Evolutionary conservation across 352 stramenopile genomes (phyloP), one percentile per base, ranked within the genome.

Genomic region (Pythium utonaiense): DNA sequence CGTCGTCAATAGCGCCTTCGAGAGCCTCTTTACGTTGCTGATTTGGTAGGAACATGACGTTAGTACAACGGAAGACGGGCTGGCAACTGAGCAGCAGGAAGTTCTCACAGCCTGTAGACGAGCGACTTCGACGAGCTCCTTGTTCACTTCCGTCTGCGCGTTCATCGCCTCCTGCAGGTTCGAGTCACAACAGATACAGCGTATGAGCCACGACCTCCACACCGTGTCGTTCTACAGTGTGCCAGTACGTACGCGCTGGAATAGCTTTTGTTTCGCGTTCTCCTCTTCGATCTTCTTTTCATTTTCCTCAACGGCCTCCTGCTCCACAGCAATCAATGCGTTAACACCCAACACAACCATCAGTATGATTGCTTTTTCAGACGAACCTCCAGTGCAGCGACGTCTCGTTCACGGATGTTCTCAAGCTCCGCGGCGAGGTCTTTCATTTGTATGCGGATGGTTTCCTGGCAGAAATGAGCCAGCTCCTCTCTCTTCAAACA

Each of bases 1-100:
- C 41, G 28, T 91, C 80, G 42, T 80, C 67, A 41, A 91, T 84
- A 8, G 81, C 82, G 4, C 75, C 77, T 57, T 86, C 75, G 28
- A 93, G 66, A 8, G 75, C 70, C 67, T 90, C 80, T 75, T 91
- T 90, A 12, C 80, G 83, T 14, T 88, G 38, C 83, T 93, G 41
- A n/a, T 33, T 33, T 33, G 28, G 28, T 33, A 5, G 9, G 28
- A 33, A 33, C 5, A 10, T 5, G 28, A 33, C 28, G 28, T 33
- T 9, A 33, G 28, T 10, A 33, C 28, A 33, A 10, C 5, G 28
- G 28, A 10, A 10, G 28, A 9, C 5, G 9, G 28, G 28, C 9
- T 10, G 28, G 9, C 5, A 33, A 33, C 28, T 5, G 5, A 33
- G 9, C 5, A 5, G 5, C 28, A 33, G 13, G 31, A 3, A 48